A percentile compares a stretch with the other conserved stretches of the same genome.
phyloP scores from a whole-genome alignment of 1,284 basidiomycete genomes.

The Ganoderma lucidum region DNA sequence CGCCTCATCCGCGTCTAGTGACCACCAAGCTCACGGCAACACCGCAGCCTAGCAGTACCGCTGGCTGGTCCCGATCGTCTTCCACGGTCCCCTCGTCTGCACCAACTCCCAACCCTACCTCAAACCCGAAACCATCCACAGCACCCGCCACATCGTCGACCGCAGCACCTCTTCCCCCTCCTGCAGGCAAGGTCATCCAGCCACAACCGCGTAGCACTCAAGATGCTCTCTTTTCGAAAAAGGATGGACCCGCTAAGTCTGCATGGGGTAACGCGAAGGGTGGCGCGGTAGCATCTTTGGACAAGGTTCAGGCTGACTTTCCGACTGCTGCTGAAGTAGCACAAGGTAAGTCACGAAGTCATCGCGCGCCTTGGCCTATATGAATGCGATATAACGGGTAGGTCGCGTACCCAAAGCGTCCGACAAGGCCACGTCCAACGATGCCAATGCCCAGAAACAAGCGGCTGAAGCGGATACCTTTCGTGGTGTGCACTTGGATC shows the following conservation, averaged over 20 bases:
- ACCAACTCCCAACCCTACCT: conserved; percentile 47
- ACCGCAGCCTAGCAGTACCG: conserved; percentile 59
- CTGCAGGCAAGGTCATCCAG: conserved; percentile 72
- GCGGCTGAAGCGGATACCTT: conserved; percentile 91
- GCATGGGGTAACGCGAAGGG: conserved; percentile 71
- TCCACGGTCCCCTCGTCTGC: conserved; percentile 68
- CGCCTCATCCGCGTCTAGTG: conserved; percentile 79
- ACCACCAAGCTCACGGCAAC: conserved; percentile 85
- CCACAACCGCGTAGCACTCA: conserved; percentile 61
- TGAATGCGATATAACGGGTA: conserved; percentile 37
- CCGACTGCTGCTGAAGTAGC: conserved; percentile 94
- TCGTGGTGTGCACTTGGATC: conserved; percentile 89
- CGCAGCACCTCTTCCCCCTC: conserved; percentile 56
- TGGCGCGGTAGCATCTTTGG: conserved; percentile 41
- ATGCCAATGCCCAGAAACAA: conserved; percentile 61
- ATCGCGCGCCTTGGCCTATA: conserved; percentile 2
- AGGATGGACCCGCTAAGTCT: conserved; percentile 56
- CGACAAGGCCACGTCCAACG: conserved; percentile 42
- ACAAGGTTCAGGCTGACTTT: conserved; percentile 70
- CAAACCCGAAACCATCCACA: conserved; percentile 41
- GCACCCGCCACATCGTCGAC: conserved; percentile 38
- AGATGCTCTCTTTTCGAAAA: conserved; percentile 48
- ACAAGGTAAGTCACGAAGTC: conserved; percentile 59
- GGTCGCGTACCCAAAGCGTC: conserved; percentile 38
- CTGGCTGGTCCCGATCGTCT: conserved; percentile 83